phyloP scores from a whole-genome alignment of 148 eudicot genomes.

The Cornus florida region DNA sequence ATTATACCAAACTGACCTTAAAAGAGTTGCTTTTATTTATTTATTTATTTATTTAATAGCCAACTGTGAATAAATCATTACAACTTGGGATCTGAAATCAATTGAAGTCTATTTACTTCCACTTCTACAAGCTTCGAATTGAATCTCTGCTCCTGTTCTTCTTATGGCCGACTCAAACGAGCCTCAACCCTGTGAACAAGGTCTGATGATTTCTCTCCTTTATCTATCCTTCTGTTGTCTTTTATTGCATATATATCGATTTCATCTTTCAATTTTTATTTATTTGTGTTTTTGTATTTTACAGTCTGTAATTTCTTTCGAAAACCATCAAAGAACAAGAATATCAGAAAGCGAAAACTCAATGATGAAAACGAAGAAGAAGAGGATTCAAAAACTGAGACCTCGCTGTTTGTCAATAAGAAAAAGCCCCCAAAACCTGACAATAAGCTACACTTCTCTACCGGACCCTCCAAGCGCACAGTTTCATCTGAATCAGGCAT shows the following conservation, averaged over 20 bases:
- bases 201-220: conserved; percentile 10
- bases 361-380: conserved; percentile 50
- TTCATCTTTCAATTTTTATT: neutral
- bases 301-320: conserved; percentile 79
- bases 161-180: conserved; percentile 21
- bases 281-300: conserved; percentile 1
- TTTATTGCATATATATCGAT: neutral
- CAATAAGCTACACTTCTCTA: conserved; percentile 63
- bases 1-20: too few relatives aligned
- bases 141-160: neutral
- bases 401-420: conserved; percentile 31
- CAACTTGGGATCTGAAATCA: too few relatives aligned
- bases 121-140: neutral
- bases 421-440: conserved; percentile 48
- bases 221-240: neutral
- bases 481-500: conserved; percentile 32
- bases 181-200: conserved; percentile 29
- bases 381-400: conserved; percentile 38
- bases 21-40: too few relatives aligned
- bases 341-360: conserved; percentile 63
- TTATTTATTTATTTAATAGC: too few relatives aligned
- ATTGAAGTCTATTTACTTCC: neutral
- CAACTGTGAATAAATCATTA: too few relatives aligned
- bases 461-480: conserved; percentile 44
- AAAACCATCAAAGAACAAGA: conserved; percentile 76